These are phyloP conservation scores for Primulina tabacum DNA, from an alignment of 257 asterid species.

Conservation along the genomic window DNA sequence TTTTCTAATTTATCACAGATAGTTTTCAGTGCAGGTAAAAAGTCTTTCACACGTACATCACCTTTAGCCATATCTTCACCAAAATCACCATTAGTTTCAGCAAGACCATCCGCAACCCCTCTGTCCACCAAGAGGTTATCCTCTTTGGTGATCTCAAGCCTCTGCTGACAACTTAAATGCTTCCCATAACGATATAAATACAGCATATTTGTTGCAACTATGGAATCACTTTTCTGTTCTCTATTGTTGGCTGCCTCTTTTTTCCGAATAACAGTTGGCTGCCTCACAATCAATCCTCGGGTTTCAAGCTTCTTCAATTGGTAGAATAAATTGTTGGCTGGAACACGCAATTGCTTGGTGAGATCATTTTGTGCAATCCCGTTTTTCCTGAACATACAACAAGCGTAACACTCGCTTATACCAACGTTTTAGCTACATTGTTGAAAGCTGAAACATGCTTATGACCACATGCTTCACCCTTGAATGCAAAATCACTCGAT, in stretches of 20 bases:
- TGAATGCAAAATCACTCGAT: constrained; percentile 14
- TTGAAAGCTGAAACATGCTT: background rate
- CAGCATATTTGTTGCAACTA: constrained; percentile 75
- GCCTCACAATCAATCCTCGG: constrained; percentile 77
- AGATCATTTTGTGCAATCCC: constrained; percentile 91
- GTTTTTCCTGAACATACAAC: constrained; percentile 47
- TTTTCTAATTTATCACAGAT: constrained; percentile 80
- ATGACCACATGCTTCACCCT: background rate
- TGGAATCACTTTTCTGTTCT: constrained; percentile 42
- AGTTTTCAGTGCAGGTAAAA: constrained; percentile 70
- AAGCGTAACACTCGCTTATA: constrained; percentile 10
- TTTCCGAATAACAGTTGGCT: constrained; percentile 61
- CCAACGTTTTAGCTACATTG: constrained; percentile 20
- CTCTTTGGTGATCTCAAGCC: constrained; percentile 77
- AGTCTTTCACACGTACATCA: constrained; percentile 69
- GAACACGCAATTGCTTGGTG: constrained; percentile 58
- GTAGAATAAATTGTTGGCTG: constrained; percentile 68
- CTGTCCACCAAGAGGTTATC: constrained; percentile 37
- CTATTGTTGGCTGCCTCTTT: constrained; percentile 43
- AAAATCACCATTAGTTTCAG: constrained; percentile 43
- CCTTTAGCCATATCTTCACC: constrained; percentile 45
- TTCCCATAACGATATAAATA: constrained; percentile 72
- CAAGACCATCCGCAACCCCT: constrained; percentile 45
- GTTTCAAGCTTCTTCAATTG: constrained; percentile 72
- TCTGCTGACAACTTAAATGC: constrained; percentile 78